phyloP scores from a whole-genome alignment of 306 rosid genomes.

The Glycine tomentella region DNA sequence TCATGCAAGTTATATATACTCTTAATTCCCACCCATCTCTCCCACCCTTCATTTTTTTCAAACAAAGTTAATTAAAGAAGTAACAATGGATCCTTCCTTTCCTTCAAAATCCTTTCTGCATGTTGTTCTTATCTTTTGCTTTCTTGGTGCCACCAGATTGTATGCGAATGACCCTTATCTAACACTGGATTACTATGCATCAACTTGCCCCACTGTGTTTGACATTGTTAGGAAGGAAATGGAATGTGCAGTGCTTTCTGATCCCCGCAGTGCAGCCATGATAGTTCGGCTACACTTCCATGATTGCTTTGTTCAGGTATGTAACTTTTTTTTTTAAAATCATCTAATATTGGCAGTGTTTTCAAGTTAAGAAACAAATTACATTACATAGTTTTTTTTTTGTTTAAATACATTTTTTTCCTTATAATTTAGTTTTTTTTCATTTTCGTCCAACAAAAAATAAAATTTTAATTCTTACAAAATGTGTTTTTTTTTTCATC shows the following conservation, averaged over 20 bases:
- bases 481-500: too few relatives aligned
- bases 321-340: neutral
- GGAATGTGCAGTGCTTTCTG: constrained; percentile 73
- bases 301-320: constrained; percentile 92
- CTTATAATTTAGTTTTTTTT: too few relatives aligned
- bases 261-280: constrained; percentile 76
- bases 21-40: constrained; percentile 55
- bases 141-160: constrained; percentile 46
- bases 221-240: constrained; percentile 72
- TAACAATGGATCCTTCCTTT: constrained; percentile 57
- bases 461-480: too few relatives aligned
- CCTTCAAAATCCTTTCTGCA: constrained; percentile 42
- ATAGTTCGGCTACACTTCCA: constrained; percentile 85
- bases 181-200: constrained; percentile 77
- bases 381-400: neutral
- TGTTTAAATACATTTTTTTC: too few relatives aligned
- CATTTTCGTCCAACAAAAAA: too few relatives aligned
- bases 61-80: constrained; percentile 27
- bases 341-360: constrained; percentile 13
- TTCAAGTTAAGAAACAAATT: neutral
- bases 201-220: constrained; percentile 78
- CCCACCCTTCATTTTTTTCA: constrained; percentile 46
- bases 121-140: constrained; percentile 46
- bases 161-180: constrained; percentile 64
- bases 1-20: constrained; percentile 48